Percentiles rank a stretch among this genome's conserved stretches.
Evolutionary conservation across 2,329 filamentous ascomycete genomes (phyloP).

Genomic region (Calonectria pauciramosa): DNA sequence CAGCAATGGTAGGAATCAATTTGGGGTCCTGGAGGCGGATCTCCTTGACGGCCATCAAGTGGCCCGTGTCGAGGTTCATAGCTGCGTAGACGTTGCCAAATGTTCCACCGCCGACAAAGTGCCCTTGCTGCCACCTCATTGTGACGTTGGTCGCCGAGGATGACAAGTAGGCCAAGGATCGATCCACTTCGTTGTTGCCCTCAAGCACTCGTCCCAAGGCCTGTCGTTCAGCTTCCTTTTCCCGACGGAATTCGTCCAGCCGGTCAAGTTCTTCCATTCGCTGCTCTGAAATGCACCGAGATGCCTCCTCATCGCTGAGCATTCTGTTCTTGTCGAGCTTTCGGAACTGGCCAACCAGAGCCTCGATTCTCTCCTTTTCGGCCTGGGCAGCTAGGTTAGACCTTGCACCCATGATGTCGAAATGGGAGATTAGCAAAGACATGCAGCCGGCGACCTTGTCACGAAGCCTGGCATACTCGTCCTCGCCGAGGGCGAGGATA

Average conservation of each 20-base stretch:
- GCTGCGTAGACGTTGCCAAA: conserved; percentile 98
- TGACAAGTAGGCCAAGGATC: conserved; percentile 92
- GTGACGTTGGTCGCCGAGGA: conserved; percentile 96
- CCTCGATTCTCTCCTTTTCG: conserved; percentile 90
- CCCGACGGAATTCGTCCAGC: conserved; percentile 83
- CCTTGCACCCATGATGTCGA: conserved; percentile 98
- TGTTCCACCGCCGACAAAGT: conserved; percentile 95
- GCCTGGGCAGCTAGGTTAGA: conserved; percentile 94
- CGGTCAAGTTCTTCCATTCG: conserved; percentile 80
- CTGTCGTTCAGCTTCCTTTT: conserved; percentile 87
- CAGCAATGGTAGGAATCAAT: conserved; percentile 92
- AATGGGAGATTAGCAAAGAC: conserved; percentile 96
- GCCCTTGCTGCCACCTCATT: conserved; percentile 98
- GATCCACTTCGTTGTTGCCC: conserved; percentile 94
- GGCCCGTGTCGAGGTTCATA: conserved; percentile 96
- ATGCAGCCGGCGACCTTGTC: conserved; percentile 96
- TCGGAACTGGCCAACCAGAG: conserved; percentile 80
- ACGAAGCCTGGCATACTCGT: conserved; percentile 86
- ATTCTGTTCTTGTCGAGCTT: conserved; percentile 82
- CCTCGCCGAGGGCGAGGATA: conserved; percentile 89
- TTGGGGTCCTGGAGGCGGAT: conserved; percentile 97
- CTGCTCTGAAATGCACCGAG: conserved; percentile 79
- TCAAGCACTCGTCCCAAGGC: conserved; percentile 92
- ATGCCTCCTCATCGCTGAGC: conserved; percentile 88
- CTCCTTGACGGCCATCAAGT: conserved; percentile 98